These are phyloP conservation scores for Microascus cirrosus DNA, from an alignment of 2,329 filamentous ascomycete species.

Conservation along the genomic window DNA sequence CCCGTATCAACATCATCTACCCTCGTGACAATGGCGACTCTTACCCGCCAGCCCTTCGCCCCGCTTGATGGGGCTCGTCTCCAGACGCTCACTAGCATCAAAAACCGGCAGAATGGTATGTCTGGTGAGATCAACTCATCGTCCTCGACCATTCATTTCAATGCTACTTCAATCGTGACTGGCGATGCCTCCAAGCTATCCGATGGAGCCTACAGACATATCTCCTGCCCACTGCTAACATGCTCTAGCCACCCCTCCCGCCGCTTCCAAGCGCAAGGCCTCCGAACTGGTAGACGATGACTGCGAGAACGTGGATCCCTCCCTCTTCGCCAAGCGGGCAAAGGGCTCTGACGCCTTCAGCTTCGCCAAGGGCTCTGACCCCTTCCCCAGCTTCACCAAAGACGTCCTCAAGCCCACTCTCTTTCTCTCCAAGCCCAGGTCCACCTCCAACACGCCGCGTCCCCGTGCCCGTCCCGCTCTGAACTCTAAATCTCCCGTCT, in stretches of 20 bases:
- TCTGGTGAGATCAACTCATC: neutral
- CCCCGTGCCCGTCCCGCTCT: constrained; percentile 18
- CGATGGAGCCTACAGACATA: neutral
- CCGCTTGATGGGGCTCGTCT: constrained; percentile 59
- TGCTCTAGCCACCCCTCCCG: constrained; percentile 11
- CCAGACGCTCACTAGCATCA: constrained; percentile 60
- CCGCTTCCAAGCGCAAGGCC: constrained; percentile 46
- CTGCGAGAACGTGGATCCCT: constrained; percentile 51
- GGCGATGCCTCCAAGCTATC: neutral
- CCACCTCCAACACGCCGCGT: constrained; percentile 17
- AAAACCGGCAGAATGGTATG: constrained; percentile 66
- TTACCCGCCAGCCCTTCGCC: constrained; percentile 63
- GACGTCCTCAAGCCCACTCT: constrained; percentile 35
- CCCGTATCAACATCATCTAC: neutral
- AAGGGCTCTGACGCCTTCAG: constrained; percentile 31
- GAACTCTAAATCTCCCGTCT: constrained; percentile 37
- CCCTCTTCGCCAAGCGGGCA: constrained; percentile 44
- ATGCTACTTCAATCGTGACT: neutral
- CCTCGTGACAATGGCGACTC: constrained; percentile 33
- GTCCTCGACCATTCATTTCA: neutral
- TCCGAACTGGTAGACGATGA: constrained; percentile 33
- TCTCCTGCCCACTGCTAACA: constrained; percentile 13
- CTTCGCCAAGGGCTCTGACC: neutral
- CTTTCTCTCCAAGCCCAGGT: constrained; percentile 25
- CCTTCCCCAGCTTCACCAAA: constrained; percentile 21